These are phyloP conservation scores for Penicillium palitans DNA, from an alignment of 2,329 filamentous ascomycete species.

Conservation along the genomic window DNA sequence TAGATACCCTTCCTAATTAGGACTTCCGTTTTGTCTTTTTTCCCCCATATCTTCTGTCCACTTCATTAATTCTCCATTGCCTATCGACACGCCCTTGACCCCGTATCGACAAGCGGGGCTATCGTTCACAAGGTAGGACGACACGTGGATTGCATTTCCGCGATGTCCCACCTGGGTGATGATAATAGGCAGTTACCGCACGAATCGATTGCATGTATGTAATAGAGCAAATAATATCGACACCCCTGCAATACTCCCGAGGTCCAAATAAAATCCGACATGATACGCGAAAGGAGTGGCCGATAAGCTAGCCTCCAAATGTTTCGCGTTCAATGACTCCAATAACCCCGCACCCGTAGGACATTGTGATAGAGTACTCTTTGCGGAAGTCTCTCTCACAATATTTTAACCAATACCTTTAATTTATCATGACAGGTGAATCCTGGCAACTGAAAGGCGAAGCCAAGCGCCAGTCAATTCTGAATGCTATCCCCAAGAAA, in stretches of 20 bases:
- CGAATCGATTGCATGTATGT: background rate
- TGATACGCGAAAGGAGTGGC: background rate
- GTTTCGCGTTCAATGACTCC: background rate
- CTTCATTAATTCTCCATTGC: background rate
- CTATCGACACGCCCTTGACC: background rate
- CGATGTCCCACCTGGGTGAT: too few species aligned
- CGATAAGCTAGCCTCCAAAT: background rate
- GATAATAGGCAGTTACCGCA: background rate
- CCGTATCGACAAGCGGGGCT: too few species aligned
- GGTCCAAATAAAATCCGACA: background rate
- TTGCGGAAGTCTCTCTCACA: background rate
- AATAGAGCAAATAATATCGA: background rate
- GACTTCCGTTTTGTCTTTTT: background rate
- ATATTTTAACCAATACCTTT: background rate
- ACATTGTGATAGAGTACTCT: background rate
- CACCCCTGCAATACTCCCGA: too few species aligned
- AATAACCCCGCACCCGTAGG: constrained; percentile 15
- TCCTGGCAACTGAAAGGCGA: constrained; percentile 54
- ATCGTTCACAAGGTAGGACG: too few species aligned
- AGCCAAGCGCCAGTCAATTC: constrained; percentile 56
- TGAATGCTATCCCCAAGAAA: constrained; percentile 56
- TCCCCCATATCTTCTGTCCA: background rate
- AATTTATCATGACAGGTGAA: constrained; percentile 19
- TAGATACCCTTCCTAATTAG: background rate
- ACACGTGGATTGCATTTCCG: background rate